phyloP scores from a whole-genome alignment of 176 grass and related monocot species.

The Hordeum vulgare region DNA sequence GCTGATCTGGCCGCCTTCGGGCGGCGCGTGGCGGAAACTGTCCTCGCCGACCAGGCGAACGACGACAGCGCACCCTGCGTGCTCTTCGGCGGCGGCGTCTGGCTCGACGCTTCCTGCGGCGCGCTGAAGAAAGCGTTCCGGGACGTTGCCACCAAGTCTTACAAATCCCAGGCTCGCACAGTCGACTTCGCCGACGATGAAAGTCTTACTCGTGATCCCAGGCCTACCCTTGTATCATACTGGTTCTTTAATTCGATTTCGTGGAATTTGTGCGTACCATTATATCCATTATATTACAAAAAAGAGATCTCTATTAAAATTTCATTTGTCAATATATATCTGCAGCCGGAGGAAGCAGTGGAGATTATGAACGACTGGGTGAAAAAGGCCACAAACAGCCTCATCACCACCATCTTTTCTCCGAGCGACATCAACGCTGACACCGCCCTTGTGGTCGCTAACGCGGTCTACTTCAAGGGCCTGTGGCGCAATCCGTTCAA shows the following conservation, averaged over 20 bases:
- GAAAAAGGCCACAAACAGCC: not conserved
- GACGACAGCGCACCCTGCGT: not conserved
- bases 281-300: not conserved
- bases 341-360: not conserved
- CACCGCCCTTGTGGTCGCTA: not conserved
- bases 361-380: slow-evolving; percentile 5
- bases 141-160: not conserved
- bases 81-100: slow-evolving; percentile 9
- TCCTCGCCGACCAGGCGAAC: not conserved
- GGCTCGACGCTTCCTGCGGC: not conserved
- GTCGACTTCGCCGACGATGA: not conserved
- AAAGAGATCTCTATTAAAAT: not conserved
- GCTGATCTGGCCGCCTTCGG: not conserved
- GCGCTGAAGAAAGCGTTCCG: not conserved
- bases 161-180: not conserved
- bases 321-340: not conserved
- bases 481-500: not conserved
- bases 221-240: too few relatives aligned
- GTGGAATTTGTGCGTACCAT: too few relatives aligned
- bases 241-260: too few relatives aligned
- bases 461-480: slow-evolving; percentile 13
- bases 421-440: not conserved
- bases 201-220: not conserved
- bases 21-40: not conserved
- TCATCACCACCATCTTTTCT: not conserved